Evolutionary conservation across 352 stramenopile genomes (phyloP), one percentile per base, ranked within the genome.

Genomic region (Pythium vanterpoolii): DNA sequence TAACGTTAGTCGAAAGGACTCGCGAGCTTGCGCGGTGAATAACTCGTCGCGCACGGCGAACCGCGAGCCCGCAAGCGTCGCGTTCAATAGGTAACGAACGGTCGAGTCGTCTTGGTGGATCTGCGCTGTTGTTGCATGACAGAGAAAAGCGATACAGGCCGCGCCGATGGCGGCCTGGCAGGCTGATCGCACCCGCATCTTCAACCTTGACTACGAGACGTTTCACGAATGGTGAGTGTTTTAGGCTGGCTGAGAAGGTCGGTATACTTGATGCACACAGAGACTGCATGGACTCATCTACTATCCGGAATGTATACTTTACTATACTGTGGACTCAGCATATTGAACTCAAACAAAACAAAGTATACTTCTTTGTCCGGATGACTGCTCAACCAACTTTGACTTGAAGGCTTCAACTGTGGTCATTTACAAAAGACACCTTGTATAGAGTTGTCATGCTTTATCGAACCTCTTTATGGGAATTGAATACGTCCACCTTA

Each of bases 401-500:
- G n/a, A n/a, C n/a, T n/a, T n/a, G n/a, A n/a, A n/a, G n/a, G n/a
- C n/a, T n/a, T n/a, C n/a, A n/a, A n/a, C n/a, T 38, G 10, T 38
- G 33, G 33, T 10, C 33, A 38, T 9, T 38, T 6, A 4, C 16
- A 36, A 38, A 44, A 23, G n/a, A 1, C 14, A 44, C 38, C 38
- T 18, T 44, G 10, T 44, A 44, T 18, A 23, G 38, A 44, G 11
- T 44, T n/a, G 2, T 7, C 38, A 14, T 38, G 9, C 28, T 18
- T 42, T 8, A 19, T 21, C 3, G 2, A 4, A 62, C 47, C 57
- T 66, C 62, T 46, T 71, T 66, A 52, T 66, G 45, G 1, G 31
- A 53, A 7, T 34, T 26, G 1, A 60, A 4, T 19, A 88, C 57
- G 19, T 88, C 74, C 13, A 86, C 43, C 34, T 86, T 87, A 27